These are phyloP conservation scores for Pinus taeda DNA, from an alignment of 75 land plant species.

Conservation along the genomic window DNA sequence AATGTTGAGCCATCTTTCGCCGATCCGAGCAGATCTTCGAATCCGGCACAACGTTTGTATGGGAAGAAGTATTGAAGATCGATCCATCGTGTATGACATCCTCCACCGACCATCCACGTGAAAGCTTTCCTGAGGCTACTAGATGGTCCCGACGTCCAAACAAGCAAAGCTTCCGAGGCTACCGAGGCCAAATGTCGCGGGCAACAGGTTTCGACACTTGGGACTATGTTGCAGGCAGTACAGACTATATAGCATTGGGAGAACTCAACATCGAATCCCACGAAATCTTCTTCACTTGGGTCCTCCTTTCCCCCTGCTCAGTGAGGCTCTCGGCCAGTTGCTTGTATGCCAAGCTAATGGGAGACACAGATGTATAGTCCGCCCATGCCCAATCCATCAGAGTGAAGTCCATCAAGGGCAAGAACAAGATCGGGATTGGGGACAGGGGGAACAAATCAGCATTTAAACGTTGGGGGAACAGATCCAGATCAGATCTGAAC, in stretches of 20 bases:
- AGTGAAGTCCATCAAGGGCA: background rate
- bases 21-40: no score
- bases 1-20: no score
- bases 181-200: background rate
- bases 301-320: background rate
- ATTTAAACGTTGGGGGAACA: background rate
- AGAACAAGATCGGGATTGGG: background rate
- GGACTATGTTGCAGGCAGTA: background rate
- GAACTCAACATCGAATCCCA: background rate
- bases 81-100: no score
- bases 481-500: no score
- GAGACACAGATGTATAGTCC: background rate
- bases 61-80: no score
- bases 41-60: no score
- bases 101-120: no score
- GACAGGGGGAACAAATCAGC: background rate
- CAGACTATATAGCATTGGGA: background rate
- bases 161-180: conserved; percentile 3
- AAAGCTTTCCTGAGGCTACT: background rate
- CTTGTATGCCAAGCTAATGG: background rate
- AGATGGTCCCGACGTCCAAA: background rate
- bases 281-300: no score
- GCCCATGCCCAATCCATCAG: background rate
- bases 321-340: background rate
- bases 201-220: background rate